A percentile compares a stretch with the other conserved stretches of the same genome.
Evolutionary conservation across 306 rosid genomes (phyloP).

Genomic region (Quercus aquifolioides): DNA sequence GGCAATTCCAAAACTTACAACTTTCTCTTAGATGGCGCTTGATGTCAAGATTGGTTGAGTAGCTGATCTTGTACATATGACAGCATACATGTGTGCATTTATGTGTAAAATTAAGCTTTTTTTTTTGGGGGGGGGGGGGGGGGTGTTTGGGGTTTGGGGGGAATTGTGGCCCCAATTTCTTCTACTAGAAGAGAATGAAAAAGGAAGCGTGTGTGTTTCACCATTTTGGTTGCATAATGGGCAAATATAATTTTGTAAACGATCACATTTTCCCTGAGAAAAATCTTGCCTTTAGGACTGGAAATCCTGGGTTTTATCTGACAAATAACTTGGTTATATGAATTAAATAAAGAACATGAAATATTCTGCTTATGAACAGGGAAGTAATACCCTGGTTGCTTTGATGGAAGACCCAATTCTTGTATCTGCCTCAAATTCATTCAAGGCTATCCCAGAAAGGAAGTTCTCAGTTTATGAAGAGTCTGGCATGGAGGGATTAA

Average conservation of each 20-base stretch:
- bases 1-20: too few relatives aligned
- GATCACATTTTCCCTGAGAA: not conserved
- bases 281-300: not conserved
- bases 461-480: slow-evolving; percentile 38
- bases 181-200: not conserved
- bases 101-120: too few relatives aligned
- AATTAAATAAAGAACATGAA: not conserved
- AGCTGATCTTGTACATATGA: too few relatives aligned
- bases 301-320: too few relatives aligned
- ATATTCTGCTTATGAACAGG: slow-evolving; percentile 42
- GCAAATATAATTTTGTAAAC: not conserved
- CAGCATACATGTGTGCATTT: not conserved
- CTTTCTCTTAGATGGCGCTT: not conserved
- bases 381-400: slow-evolving; percentile 41
- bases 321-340: not conserved
- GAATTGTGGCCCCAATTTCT: not conserved
- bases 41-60: not conserved
- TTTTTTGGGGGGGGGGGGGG: too few relatives aligned
- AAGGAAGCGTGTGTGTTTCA: not conserved
- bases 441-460: slow-evolving; percentile 37
- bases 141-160: too few relatives aligned
- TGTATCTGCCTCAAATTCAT: slow-evolving; percentile 41
- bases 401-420: slow-evolving; percentile 56
- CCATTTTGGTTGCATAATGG: not conserved
- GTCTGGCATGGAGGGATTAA: slow-evolving; percentile 26